Conservation (phyloP, 352 stramenopile species). For the Globisporangium alternatum region DNA sequence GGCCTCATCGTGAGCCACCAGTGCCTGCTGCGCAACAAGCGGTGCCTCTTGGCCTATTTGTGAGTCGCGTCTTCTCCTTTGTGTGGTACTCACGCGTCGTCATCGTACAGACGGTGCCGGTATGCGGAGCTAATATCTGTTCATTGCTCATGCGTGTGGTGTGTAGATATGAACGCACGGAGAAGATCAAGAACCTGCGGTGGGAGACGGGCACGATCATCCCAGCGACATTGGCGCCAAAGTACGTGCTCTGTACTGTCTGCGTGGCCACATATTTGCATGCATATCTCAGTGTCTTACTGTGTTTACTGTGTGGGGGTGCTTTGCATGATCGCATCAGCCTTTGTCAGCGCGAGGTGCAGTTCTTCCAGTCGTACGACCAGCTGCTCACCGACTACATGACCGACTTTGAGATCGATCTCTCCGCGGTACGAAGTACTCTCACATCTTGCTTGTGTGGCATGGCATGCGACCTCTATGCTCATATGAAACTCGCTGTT, state of each 20-base stretch:
- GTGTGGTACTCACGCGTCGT: background rate
- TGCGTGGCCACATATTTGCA: background rate
- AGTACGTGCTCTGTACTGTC: slow-evolving; percentile 31
- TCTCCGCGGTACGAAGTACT: slow-evolving; percentile 54
- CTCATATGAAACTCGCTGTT: background rate
- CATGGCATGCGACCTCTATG: background rate
- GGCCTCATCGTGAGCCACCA: slow-evolving; percentile 88
- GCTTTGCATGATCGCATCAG: slow-evolving; percentile 25
- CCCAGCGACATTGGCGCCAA: slow-evolving; percentile 61
- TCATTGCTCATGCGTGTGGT: background rate
- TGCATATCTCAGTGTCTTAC: background rate
- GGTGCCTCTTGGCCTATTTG: slow-evolving; percentile 86
- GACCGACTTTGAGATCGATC: slow-evolving; percentile 82
- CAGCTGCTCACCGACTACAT: slow-evolving; percentile 90
- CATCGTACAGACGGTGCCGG: too few relatives aligned
- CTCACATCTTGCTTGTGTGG: background rate
- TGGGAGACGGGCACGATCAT: slow-evolving; percentile 91
- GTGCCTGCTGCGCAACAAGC: slow-evolving; percentile 89
- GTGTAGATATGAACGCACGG: slow-evolving; percentile 57
- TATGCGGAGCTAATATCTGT: too few relatives aligned
- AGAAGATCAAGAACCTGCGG: slow-evolving; percentile 88
- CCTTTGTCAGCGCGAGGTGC: slow-evolving; percentile 77
- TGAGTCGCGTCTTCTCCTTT: slow-evolving; percentile 23
- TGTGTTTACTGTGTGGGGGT: background rate
- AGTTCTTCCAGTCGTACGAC: slow-evolving; percentile 92